phyloP scores from a whole-genome alignment of 805 yeast genomes.

The Metschnikowia kunwiensis region DNA sequence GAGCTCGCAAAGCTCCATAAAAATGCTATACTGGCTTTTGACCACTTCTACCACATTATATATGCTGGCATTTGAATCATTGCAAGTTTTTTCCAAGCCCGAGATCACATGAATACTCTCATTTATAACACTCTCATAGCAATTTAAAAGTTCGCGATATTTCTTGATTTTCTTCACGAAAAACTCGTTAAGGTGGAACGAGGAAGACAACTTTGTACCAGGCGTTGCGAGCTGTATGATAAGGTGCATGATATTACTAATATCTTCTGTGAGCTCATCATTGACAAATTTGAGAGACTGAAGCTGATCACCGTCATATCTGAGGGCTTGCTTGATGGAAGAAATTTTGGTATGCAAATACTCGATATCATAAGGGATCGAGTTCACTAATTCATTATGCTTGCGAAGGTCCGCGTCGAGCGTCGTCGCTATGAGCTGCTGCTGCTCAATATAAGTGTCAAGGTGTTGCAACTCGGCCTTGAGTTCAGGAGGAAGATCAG shows the following conservation, averaged over 20 bases:
- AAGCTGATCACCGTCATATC: slow-evolving; percentile 43
- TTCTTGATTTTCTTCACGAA: slow-evolving; percentile 51
- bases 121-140: slow-evolving; percentile 60
- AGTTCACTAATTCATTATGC: slow-evolving; percentile 60
- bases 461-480: slow-evolving; percentile 67
- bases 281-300: slow-evolving; percentile 33
- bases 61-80: slow-evolving; percentile 40
- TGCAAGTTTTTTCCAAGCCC: slow-evolving; percentile 39
- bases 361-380: slow-evolving; percentile 70
- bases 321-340: slow-evolving; percentile 62
- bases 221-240: slow-evolving; percentile 51
- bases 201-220: slow-evolving; percentile 55
- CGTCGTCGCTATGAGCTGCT: slow-evolving; percentile 68
- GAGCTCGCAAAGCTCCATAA: slow-evolving; percentile 72
- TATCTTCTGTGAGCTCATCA: slow-evolving; percentile 45
- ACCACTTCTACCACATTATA: slow-evolving; percentile 56
- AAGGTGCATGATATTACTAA: slow-evolving; percentile 52
- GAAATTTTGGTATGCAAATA: slow-evolving; percentile 60
- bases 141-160: slow-evolving; percentile 46
- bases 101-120: slow-evolving; percentile 55
- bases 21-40: slow-evolving; percentile 63
- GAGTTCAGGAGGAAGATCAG: slow-evolving; percentile 68
- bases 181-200: slow-evolving; percentile 53
- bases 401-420: slow-evolving; percentile 58
- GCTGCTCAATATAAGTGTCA: slow-evolving; percentile 69